These are phyloP conservation scores for Epichloe coenophiala DNA, from an alignment of 2,329 filamentous ascomycete genomes.

Conservation along the genomic window DNA sequence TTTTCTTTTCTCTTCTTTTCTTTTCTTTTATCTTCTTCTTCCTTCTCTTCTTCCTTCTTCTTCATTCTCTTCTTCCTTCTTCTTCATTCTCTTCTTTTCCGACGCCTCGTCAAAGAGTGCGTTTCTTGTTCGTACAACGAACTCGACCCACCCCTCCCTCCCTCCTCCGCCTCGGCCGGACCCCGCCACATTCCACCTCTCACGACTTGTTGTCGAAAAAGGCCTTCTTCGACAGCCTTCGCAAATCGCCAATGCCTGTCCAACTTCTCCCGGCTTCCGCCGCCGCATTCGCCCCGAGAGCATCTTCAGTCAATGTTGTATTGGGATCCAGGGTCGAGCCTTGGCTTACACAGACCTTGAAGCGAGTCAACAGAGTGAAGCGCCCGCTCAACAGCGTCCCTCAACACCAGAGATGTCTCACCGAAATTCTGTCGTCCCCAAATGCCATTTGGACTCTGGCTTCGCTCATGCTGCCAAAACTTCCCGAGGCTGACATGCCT, in stretches of 20 bases:
- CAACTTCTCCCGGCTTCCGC: constrained; percentile 90
- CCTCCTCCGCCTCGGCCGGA: neutral
- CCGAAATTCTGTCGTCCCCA: constrained; percentile 77
- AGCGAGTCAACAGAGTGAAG: constrained; percentile 94
- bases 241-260: constrained; percentile 59
- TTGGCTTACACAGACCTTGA: constrained; percentile 92
- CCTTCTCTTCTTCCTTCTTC: constrained; percentile 21
- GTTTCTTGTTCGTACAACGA: constrained; percentile 2
- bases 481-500: constrained; percentile 70
- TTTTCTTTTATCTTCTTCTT: constrained; percentile 26
- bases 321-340: constrained; percentile 84
- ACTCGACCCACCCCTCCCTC: neutral
- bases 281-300: constrained; percentile 84
- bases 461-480: constrained; percentile 84
- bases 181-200: neutral
- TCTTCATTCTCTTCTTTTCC: constrained; percentile 22
- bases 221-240: neutral
- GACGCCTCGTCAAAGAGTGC: neutral
- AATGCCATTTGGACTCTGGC: constrained; percentile 92
- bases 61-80: constrained; percentile 23
- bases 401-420: constrained; percentile 90
- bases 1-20: constrained; percentile 23
- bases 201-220: neutral
- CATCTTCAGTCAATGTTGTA: constrained; percentile 86
- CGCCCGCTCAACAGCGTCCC: constrained; percentile 92